phyloP scores from a whole-genome alignment of 345 rosid genomes.

The Trapa bicornis region DNA sequence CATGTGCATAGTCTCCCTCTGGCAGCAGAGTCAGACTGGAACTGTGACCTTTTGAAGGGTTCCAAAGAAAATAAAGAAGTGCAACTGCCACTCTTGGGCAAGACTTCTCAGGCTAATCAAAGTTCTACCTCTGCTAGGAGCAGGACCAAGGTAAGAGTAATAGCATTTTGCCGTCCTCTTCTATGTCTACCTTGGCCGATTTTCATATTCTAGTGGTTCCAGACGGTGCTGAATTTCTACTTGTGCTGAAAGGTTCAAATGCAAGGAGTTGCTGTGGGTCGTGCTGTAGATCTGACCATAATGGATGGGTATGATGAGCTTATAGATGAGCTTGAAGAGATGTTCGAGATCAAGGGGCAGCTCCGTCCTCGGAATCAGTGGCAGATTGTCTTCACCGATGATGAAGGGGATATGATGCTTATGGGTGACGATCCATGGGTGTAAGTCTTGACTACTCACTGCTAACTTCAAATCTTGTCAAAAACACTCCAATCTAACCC shows the following conservation, averaged over 20 bases:
- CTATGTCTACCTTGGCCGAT: background rate
- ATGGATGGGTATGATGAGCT: conserved; percentile 61
- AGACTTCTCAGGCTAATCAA: conserved; percentile 57
- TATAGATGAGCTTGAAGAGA: conserved; percentile 56
- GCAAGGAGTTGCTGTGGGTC: conserved; percentile 84
- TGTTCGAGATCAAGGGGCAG: conserved; percentile 69
- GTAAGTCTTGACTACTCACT: conserved; percentile 31
- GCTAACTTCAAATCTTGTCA: background rate
- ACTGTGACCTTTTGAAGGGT: conserved; percentile 36
- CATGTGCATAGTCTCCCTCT: conserved; percentile 11
- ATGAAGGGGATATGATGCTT: conserved; percentile 22
- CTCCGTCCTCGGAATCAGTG: conserved; percentile 47
- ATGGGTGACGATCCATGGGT: conserved; percentile 90
- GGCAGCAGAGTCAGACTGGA: conserved; percentile 38
- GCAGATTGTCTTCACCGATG: conserved; percentile 80
- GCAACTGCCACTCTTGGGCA: conserved; percentile 30
- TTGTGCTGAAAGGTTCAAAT: conserved; percentile 54
- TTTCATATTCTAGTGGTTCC: background rate
- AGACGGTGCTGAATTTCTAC: conserved; percentile 3
- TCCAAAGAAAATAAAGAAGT: conserved; percentile 46
- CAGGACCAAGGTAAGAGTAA: conserved; percentile 43
- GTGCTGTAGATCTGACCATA: conserved; percentile 61
- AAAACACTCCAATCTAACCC: too few species aligned
- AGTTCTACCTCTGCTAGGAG: conserved; percentile 39
- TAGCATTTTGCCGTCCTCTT: background rate